These are phyloP conservation scores for Diplotaxis tenuifolia DNA, from an alignment of 345 rosid genomes.

Conservation along the genomic window DNA sequence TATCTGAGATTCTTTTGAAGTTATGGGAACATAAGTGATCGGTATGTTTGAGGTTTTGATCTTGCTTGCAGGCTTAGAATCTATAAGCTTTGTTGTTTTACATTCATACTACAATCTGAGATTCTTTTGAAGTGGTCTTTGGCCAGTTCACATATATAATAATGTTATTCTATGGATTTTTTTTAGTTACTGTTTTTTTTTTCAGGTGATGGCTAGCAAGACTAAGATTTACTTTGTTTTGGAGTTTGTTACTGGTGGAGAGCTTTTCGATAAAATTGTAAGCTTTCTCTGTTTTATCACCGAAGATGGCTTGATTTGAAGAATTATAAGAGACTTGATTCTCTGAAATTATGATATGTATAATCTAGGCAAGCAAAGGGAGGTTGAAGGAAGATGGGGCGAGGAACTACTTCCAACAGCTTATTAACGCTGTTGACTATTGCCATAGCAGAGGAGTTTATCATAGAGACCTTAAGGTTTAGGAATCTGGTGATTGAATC, in stretches of 20 bases:
- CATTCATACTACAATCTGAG: not conserved
- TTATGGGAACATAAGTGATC: too few species aligned
- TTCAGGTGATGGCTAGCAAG: conserved; percentile 98
- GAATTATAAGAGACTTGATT: conserved; percentile 5
- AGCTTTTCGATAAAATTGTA: conserved; percentile 96
- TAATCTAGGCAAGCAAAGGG: conserved; percentile 77
- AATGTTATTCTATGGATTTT: too few species aligned
- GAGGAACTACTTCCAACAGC: conserved; percentile 89
- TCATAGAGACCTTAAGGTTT: conserved; percentile 94
- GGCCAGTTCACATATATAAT: not conserved
- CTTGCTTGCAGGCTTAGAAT: not conserved
- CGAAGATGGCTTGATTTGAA: conserved; percentile 1
- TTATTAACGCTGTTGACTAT: conserved; percentile 93
- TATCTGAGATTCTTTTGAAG: too few species aligned
- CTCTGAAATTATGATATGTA: not conserved
- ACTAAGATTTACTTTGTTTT: conserved; percentile 85
- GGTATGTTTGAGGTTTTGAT: not conserved
- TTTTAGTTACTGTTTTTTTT: too few species aligned
- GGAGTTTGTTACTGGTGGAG: conserved; percentile 94
- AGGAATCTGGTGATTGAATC: conserved; percentile 15
- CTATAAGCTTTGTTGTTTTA: not conserved
- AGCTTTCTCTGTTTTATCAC: conserved; percentile 30
- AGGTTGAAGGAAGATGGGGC: conserved; percentile 95
- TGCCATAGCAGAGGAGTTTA: conserved; percentile 95
- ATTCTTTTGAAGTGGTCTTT: conserved; percentile 15